These are phyloP conservation scores for Sphagnum fallax DNA, from an alignment of 228 moss, liverwort and hornwort genomes.

Conservation along the genomic window DNA sequence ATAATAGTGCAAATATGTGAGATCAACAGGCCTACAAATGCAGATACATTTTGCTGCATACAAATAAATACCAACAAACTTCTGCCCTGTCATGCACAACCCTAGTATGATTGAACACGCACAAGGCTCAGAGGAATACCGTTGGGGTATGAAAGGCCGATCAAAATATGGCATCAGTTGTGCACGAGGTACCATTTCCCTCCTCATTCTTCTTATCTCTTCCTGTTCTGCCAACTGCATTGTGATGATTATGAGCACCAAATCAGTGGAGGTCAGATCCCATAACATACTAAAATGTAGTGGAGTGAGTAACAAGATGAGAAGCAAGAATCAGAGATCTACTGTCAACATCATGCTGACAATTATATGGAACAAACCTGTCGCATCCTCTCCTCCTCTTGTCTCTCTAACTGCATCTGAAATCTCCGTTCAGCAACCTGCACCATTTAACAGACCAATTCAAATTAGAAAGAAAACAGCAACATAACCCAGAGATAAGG, in stretches of 20 bases:
- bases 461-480: no score
- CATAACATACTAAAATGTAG: no score
- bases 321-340: no score
- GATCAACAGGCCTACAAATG: background rate
- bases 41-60: no score
- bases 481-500: no score
- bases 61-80: no score
- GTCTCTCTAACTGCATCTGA: conserved; percentile 38
- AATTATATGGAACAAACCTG: conserved; percentile 16
- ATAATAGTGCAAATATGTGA: background rate
- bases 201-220: conserved; percentile 63
- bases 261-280: no score
- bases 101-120: no score
- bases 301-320: no score
- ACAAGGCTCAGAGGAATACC: conserved; percentile 22
- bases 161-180: conserved; percentile 97
- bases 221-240: conserved; percentile 52
- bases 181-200: conserved; percentile 92
- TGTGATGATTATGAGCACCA: background rate
- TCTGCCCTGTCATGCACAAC: no score
- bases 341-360: background rate
- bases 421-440: conserved; percentile 61
- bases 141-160: conserved; percentile 81
- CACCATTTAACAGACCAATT: no score
- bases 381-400: conserved; percentile 58